phyloP scores from a whole-genome alignment of 768 basidiomycete species.

The Serendipita vermifera region DNA sequence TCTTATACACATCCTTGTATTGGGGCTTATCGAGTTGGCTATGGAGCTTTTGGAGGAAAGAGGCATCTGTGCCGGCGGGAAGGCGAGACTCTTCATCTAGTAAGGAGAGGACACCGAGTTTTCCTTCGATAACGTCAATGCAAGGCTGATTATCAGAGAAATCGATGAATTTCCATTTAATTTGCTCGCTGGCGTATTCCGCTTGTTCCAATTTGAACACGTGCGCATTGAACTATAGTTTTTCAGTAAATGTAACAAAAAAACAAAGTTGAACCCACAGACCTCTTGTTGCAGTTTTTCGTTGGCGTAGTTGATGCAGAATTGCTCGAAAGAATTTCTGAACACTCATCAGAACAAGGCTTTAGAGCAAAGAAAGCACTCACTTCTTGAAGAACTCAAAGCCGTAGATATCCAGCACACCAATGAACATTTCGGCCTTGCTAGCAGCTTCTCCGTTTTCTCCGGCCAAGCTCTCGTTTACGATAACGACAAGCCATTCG shows the following conservation, averaged over 20 bases:
- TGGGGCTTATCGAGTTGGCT: slow-evolving; percentile 72
- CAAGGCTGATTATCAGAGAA: slow-evolving; percentile 98
- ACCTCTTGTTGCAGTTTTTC: slow-evolving; percentile 98
- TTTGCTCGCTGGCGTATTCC: slow-evolving; percentile 95
- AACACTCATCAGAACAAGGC: not conserved
- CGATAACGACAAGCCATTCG: slow-evolving; percentile 94
- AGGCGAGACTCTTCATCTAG: slow-evolving; percentile 97
- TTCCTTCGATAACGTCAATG: slow-evolving; percentile 97
- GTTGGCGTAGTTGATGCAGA: slow-evolving; percentile 99
- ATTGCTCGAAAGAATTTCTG: slow-evolving; percentile 59
- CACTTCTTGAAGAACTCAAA: slow-evolving; percentile 93
- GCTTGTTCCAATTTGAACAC: slow-evolving; percentile 99
- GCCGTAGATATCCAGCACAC: slow-evolving; percentile 95
- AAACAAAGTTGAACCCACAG: slow-evolving; percentile 15
- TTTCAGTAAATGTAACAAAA: slow-evolving; percentile 12
- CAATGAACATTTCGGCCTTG: slow-evolving; percentile 95
- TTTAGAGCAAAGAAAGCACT: slow-evolving; percentile 24
- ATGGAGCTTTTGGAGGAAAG: slow-evolving; percentile 88
- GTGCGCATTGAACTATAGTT: slow-evolving; percentile 85
- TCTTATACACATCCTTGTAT: slow-evolving; percentile 86
- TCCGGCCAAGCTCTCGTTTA: slow-evolving; percentile 95
- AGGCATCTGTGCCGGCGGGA: slow-evolving; percentile 81
- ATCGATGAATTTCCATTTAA: slow-evolving; percentile 99
- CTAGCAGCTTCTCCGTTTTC: slow-evolving; percentile 84
- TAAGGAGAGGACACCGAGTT: slow-evolving; percentile 84